Evolutionary conservation across 148 eudicot genomes (phyloP).

Genomic region (Talinum fruticosum): DNA sequence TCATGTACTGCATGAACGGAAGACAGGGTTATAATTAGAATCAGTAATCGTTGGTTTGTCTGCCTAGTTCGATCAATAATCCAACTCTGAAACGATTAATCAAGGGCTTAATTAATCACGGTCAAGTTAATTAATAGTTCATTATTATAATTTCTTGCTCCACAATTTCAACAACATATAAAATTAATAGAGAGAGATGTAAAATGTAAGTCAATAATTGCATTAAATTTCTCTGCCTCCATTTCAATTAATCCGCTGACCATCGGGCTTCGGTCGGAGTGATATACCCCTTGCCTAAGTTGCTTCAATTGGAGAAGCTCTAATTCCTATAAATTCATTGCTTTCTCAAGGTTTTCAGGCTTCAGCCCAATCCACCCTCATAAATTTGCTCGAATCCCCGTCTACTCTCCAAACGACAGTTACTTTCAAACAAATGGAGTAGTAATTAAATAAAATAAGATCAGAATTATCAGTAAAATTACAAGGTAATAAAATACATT

Average conservation of each 20-base stretch:
- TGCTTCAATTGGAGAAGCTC: neutral
- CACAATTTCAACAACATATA: neutral
- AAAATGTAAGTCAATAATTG: neutral
- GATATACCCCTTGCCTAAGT: neutral
- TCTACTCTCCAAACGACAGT: no score
- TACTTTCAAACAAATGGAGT: no score
- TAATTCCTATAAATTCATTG: neutral
- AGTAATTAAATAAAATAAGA: no score
- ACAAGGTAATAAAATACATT: no score
- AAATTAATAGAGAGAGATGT: neutral
- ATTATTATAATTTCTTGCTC: neutral
- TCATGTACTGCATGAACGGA: neutral
- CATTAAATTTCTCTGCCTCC: neutral
- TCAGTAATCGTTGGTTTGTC: neutral
- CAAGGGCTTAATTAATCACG: neutral
- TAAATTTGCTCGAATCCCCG: no score
- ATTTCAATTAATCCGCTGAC: conserved; percentile 10
- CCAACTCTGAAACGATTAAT: neutral
- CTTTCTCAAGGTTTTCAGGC: conserved; percentile 1
- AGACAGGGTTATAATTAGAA: neutral
- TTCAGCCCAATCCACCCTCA: neutral
- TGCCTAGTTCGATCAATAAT: neutral
- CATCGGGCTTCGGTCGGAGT: conserved; percentile 8
- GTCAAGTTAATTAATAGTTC: neutral
- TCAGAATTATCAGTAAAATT: no score